These are phyloP conservation scores for Tricholoma saponaceum DNA, from an alignment of 768 basidiomycete species.

Conservation along the genomic window DNA sequence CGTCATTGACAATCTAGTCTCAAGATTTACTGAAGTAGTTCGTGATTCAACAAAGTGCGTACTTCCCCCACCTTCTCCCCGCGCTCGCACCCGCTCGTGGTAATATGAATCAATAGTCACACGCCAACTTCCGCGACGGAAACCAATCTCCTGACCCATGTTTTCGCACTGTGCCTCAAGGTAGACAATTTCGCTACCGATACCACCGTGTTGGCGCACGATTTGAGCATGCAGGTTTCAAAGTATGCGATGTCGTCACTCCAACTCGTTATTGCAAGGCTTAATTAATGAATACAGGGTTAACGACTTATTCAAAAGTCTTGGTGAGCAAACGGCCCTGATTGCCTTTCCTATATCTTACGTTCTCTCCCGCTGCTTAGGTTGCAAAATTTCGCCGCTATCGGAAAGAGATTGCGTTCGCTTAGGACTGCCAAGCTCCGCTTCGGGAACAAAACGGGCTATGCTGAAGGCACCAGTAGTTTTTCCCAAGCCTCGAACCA, in stretches of 20 bases:
- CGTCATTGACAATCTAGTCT: slow-evolving; percentile 69
- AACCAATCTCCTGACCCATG: slow-evolving; percentile 68
- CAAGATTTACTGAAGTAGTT: slow-evolving; percentile 75
- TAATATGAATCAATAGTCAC: slow-evolving; percentile 27
- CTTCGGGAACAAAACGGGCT: slow-evolving; percentile 65
- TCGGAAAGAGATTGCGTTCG: slow-evolving; percentile 60
- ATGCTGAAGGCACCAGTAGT: slow-evolving; percentile 70
- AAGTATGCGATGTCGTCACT: slow-evolving; percentile 46
- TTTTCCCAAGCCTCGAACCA: slow-evolving; percentile 67
- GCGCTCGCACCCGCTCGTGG: slow-evolving; percentile 2
- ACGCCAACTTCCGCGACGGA: slow-evolving; percentile 65
- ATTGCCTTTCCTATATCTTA: not conserved
- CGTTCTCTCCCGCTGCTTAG: slow-evolving; percentile 27
- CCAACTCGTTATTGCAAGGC: not conserved
- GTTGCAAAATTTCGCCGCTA: slow-evolving; percentile 67
- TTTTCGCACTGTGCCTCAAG: slow-evolving; percentile 78
- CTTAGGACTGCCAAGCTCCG: slow-evolving; percentile 62
- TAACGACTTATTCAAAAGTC: slow-evolving; percentile 67
- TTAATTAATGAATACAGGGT: slow-evolving; percentile 30
- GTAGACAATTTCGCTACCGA: slow-evolving; percentile 78
- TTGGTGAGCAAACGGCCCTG: slow-evolving; percentile 41
- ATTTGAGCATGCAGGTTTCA: slow-evolving; percentile 59
- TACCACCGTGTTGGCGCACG: slow-evolving; percentile 60
- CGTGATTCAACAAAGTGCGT: slow-evolving; percentile 64
- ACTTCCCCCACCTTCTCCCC: not conserved